phyloP scores from a whole-genome alignment of 106 monocot genomes.

The Apostasia ramifera region DNA sequence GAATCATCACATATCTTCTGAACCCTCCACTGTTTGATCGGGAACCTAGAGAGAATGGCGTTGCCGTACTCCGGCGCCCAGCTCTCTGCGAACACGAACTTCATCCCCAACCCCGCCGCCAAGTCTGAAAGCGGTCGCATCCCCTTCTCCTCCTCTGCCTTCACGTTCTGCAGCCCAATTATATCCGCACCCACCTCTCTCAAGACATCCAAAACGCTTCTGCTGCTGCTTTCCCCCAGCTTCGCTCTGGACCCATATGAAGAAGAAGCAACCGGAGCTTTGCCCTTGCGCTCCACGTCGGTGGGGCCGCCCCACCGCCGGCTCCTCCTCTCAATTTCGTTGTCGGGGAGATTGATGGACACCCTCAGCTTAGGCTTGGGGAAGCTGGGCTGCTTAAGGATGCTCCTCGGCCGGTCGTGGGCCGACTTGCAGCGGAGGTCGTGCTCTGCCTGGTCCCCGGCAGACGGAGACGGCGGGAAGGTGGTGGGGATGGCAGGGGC shows the following conservation, averaged over 20 bases:
- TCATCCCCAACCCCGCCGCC: constrained; percentile 77
- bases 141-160: constrained; percentile 89
- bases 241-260: background rate
- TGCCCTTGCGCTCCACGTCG: constrained; percentile 8
- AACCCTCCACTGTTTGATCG: constrained; percentile 59
- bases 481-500: constrained; percentile 33
- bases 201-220: constrained; percentile 78
- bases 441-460: background rate
- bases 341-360: constrained; percentile 82
- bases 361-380: constrained; percentile 46
- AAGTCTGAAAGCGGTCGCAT: constrained; percentile 81
- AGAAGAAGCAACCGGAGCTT: constrained; percentile 4
- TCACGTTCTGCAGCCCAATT: constrained; percentile 84
- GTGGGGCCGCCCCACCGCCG: constrained; percentile 29
- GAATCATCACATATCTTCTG: constrained; percentile 58
- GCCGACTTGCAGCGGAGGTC: background rate
- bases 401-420: constrained; percentile 58
- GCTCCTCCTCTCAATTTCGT: constrained; percentile 44
- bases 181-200: constrained; percentile 73
- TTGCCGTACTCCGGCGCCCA: constrained; percentile 89
- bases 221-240: constrained; percentile 10
- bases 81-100: constrained; percentile 86
- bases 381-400: constrained; percentile 48
- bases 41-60: constrained; percentile 73
- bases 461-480: background rate